phyloP scores from a whole-genome alignment of 441 rosid species.

The Populus hybrid region DNA sequence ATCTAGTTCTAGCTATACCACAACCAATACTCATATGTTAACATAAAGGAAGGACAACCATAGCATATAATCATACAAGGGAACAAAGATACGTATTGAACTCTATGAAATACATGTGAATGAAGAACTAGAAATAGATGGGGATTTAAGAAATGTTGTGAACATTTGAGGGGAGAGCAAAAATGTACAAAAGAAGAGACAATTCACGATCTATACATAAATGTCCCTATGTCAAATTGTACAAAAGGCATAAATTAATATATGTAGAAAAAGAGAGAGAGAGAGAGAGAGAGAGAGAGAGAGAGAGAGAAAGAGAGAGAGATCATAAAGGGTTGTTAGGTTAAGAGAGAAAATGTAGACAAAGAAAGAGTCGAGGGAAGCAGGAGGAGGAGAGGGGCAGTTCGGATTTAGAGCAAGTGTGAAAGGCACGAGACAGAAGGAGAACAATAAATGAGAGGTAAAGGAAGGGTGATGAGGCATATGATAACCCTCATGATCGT shows the following conservation, averaged over 20 bases:
- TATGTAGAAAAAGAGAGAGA: background rate
- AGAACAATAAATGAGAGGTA: slow-evolving; percentile 40
- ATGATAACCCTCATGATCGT: slow-evolving; percentile 64
- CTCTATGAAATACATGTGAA: background rate
- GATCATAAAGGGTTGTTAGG: background rate
- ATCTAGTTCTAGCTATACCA: background rate
- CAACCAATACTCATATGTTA: background rate
- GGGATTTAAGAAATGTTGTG: background rate
- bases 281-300: slow-evolving; percentile 18
- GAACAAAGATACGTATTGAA: background rate
- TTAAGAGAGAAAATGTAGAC: slow-evolving; percentile 13
- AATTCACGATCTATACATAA: background rate
- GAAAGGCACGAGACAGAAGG: slow-evolving; percentile 71
- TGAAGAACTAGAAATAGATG: background rate
- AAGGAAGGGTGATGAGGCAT: slow-evolving; percentile 45
- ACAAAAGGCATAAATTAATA: background rate
- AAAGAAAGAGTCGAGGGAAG: slow-evolving; percentile 32
- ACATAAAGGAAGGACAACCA: background rate
- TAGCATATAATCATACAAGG: background rate
- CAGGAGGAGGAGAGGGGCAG: slow-evolving; percentile 64
- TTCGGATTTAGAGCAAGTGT: slow-evolving; percentile 84
- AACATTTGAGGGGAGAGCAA: background rate
- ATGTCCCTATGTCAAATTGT: background rate
- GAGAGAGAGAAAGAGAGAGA: slow-evolving; percentile 18
- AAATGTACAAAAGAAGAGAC: background rate